Evolutionary conservation across 495 filamentous ascomycete species (phyloP), one percentile per base, ranked within the genome.

Genomic region (Penicillium waksmanii): DNA sequence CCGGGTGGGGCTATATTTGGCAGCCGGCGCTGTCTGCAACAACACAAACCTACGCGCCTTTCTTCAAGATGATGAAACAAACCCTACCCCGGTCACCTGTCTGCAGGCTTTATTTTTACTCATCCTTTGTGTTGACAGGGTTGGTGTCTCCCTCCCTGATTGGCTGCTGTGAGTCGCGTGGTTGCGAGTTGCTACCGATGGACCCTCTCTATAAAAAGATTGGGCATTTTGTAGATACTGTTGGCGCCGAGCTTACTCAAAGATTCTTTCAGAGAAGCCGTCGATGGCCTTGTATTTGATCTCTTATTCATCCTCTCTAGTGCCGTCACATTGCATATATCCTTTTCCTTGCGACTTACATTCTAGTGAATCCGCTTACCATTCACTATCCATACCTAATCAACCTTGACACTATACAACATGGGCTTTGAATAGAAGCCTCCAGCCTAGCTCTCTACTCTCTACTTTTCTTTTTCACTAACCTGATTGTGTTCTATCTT

Each of bases 1-100:
- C 68, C 56, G 57, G 57, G 19, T 3, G 18, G 38, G 35, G 40
- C 67, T 68, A 67, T 54, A 65, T 65, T 67, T 69, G 67, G 59
- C 47, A 38, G 47, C 56, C 53, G 50, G 15, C 36, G 36, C 15
- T 51, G 33, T 53, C 62, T 42, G 56, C 55, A 55, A 58, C 25
- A n/a, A 57, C 10, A 25, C 23, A 15, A 57, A 46, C 33, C 40
- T 49, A 63, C 21, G 63, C 50, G 58, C 64, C 56, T 58, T 51
- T 51, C 47, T 57, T 15, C 17, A 23, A 23, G 23, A 35, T 55
- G 38, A 62, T 69, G 66, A 69, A 69, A 69, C 66, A 56, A 31
- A 31, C 33, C 17, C 48, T 58, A n/a, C 51, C 44, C 46, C 36
- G 54, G 51, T 51, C 31, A 50, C 33, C 43, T 60, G 23, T 53